Evolutionary conservation across 106 monocot genomes (phyloP), one percentile per base, ranked within the genome.

Genomic region (Platanthera guangdongensis): DNA sequence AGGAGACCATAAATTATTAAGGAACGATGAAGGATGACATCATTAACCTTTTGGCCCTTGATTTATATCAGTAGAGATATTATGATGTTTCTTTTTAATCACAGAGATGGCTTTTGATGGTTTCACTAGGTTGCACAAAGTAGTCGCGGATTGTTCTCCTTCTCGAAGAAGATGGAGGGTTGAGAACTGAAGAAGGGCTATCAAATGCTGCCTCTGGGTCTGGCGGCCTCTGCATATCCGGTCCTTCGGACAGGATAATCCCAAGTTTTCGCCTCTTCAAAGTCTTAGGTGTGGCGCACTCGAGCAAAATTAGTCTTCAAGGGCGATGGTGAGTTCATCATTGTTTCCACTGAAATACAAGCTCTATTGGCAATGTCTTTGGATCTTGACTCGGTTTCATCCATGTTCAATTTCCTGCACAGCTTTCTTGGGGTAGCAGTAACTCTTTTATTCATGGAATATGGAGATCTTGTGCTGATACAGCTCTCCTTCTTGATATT

Each of bases 91-190:
- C 25, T 10, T 70, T 48, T 25, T 48, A 47, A 16, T 46, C 70
- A 70, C 70, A 46, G 14, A 15, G 15, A 69, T 47, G 46, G 46
- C 25, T 47, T 69, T 69, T 47, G 13, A 47, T 69, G 14, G 45
- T 47, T 1, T 46, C 12, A 69, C 21, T 0, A 70, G 47, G 25
- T 13, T 8, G 4, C 70, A 18, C 14, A 51, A 80, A 99, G 78
- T 94, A 99, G 55, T 99, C 99, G 8, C 89, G 80, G 47, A 99
- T 94, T 0, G 94, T 94, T 83, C 80, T 87, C 79, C 87, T 87
- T 81, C 88, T 94, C 72, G 81, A 80, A 46, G 95, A 95, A 13
- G 86, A 70, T 68, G 92, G 97, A 3, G 94, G 97, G 60, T 79
- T 94, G 7, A 99, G 83, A 80, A 99, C 94, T 11, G 97, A 94